Evolutionary conservation across 805 yeast species (phyloP).

Genomic region (Saitoella complicata): DNA sequence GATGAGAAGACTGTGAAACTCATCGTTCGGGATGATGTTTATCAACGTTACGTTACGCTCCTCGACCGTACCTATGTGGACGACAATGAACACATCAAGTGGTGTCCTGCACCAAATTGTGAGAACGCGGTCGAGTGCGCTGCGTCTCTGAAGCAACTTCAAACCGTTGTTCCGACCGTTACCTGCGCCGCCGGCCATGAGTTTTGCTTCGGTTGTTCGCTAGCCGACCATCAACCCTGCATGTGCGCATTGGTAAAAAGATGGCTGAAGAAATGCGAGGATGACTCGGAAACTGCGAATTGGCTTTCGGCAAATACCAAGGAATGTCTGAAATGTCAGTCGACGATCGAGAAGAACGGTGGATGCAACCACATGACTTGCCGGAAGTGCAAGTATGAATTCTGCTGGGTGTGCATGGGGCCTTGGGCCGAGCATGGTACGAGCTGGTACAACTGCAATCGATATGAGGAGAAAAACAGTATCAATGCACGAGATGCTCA

Average conservation of each 20-base stretch:
- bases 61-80: conserved; percentile 32
- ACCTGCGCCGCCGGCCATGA: conserved; percentile 47
- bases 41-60: conserved; percentile 14
- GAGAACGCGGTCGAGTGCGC: conserved; percentile 34
- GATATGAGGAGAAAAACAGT: conserved; percentile 32
- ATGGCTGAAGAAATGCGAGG: conserved; percentile 69
- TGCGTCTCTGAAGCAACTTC: conserved; percentile 15
- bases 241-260: conserved; percentile 50
- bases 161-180: conserved; percentile 46
- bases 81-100: conserved; percentile 33
- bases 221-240: conserved; percentile 70
- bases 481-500: conserved; percentile 26
- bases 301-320: conserved; percentile 82
- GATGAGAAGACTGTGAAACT: conserved; percentile 21
- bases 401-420: conserved; percentile 85
- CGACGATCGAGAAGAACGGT: conserved; percentile 79
- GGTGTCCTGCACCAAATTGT: conserved; percentile 85
- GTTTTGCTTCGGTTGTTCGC: conserved; percentile 64
- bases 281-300: conserved; percentile 73
- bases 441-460: conserved; percentile 49
- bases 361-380: conserved; percentile 97
- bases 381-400: conserved; percentile 55
- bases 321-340: conserved; percentile 66
- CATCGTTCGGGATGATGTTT: conserved; percentile 18
- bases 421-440: conserved; percentile 59